Evolutionary conservation across 768 basidiomycete genomes (phyloP), one percentile per base, ranked within the genome.

Genomic region (Ephemerocybe angulata): DNA sequence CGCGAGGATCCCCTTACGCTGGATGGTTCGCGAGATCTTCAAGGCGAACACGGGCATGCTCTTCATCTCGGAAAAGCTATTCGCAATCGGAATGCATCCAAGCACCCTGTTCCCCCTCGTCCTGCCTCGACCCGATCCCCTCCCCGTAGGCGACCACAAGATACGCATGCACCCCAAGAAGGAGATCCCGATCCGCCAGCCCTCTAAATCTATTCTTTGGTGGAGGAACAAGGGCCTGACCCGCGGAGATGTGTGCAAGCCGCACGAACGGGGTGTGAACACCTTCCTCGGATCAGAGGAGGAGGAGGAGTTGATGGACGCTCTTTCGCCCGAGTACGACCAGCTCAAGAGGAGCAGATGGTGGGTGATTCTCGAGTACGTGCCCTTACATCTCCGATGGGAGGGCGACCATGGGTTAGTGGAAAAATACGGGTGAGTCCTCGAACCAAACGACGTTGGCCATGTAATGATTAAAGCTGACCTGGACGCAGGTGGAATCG

Each of bases 21-120:
- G 87, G 87, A 87, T 88, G 85, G 72, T 89, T 54, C 80, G 86
- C 38, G 78, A 89, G 62, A 81, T 78, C 58, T 84, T 87, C 75
- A 72, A 71, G 48, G 63, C 77, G 5, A 62, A 82, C 2, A 75
- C 75, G 1, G 86, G 85, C 0, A 84, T 87, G 57, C 70, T 84
- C 61, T 87, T 87, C 70, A 67, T 77, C n/a, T 59, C 71, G 1
- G 72, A 74, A 21, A 70, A 68, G n/a, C 70, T 85, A 37, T 66
- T 65, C n/a, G 55, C 64, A 3, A 64, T 79, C 11, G 77, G 82
- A 0, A 50, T 82, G 42, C 73, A 81, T 38, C 70, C 69, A 0
- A 49, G 61, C 46, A 66, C 60, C 44, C 73, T 81, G 29, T 72
- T 67, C 58, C 75, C 74, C 0, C 65, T 72, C 25, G 68, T 73